Base-by-base conservation (phyloP, 75 land plant genomes). In the Sequoiadendron giganteum region DNA sequence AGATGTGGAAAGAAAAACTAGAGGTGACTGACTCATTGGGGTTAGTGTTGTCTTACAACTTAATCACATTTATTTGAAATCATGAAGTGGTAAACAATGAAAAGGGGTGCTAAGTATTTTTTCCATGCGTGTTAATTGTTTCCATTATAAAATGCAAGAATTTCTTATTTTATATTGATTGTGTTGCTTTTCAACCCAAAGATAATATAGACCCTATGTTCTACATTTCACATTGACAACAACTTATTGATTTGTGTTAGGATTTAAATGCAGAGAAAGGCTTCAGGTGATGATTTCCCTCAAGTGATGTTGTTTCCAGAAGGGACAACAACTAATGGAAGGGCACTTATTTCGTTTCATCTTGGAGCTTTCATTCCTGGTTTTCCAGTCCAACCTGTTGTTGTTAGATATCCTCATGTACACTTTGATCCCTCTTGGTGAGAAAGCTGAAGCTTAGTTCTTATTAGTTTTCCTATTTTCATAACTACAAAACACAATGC, bases 391-490 rank as follows among this genome's bases (percentile, higher is more conserved):
- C 99, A 97, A 86, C 99, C 99, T 19, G 96, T 97, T 25, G 92
- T 95, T 68, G 93, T 97, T 65, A 94, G 97, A 18, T 97, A 96
- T 91, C 99, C 99, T 10, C 89, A 93, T 89, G 92, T 96, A 13
- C 98, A 96, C 88, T 97, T 97, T 86, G 99, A 98, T 86, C 95
- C 93, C 81, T 98, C 99, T 40, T 98, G 99, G 99, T 98, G 93
- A 58, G 88, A 25, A 85, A 18, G 28, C 21, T 83, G 42, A 47
- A 11, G 38, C 43, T 32, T 40, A 82, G 70, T 47, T 47, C 25
- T 10, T 82, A 34, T 28, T 40, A 79, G 10, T 36, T 47, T 68
- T 28, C 21, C 32, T 43, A 42, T 61, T 36, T n/a, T 76, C 39
- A 11, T 1, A 40, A 40, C 40, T 13, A 25, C 34, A 43, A 13